These are phyloP conservation scores for Phytophthora citrophthora DNA, from an alignment of 352 stramenopile species.

Conservation along the genomic window DNA sequence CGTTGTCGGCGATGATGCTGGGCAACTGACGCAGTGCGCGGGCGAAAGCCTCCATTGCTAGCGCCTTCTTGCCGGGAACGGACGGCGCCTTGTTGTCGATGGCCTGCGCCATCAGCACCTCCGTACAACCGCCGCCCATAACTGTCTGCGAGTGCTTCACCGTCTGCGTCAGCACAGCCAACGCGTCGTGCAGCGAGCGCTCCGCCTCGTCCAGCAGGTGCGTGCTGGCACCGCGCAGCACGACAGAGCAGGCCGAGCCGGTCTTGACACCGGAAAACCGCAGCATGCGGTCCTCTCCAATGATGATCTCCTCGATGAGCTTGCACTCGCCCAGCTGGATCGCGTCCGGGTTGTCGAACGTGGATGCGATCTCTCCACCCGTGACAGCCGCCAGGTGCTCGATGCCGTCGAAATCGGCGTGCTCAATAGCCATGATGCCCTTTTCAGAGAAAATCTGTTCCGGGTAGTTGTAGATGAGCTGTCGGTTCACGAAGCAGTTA, in stretches of 20 bases:
- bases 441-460: conserved; percentile 98
- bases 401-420: conserved; percentile 99
- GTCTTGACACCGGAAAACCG: conserved; percentile 98
- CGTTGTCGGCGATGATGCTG: conserved; percentile 99
- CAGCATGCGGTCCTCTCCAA: conserved; percentile 98
- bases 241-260: conserved; percentile 94
- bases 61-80: conserved; percentile 97
- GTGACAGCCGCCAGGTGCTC: conserved; percentile 97
- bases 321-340: conserved; percentile 97
- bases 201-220: conserved; percentile 99
- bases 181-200: conserved; percentile 98
- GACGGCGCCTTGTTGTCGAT: conserved; percentile 92
- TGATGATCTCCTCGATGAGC: conserved; percentile 99
- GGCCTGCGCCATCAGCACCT: conserved; percentile 96
- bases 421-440: conserved; percentile 99
- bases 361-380: conserved; percentile 95
- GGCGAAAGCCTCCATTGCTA: conserved; percentile 98
- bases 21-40: conserved; percentile 96
- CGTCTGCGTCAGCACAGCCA: conserved; percentile 97
- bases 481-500: conserved; percentile 99
- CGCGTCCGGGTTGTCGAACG: conserved; percentile 98
- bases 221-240: conserved; percentile 93
- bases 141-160: conserved; percentile 97
- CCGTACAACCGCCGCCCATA: conserved; percentile 97
- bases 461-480: conserved; percentile 99